Evolutionary conservation across 2,329 filamentous ascomycete genomes (phyloP), one percentile per base, ranked within the genome.

Genomic region (Penicillium sp.): DNA sequence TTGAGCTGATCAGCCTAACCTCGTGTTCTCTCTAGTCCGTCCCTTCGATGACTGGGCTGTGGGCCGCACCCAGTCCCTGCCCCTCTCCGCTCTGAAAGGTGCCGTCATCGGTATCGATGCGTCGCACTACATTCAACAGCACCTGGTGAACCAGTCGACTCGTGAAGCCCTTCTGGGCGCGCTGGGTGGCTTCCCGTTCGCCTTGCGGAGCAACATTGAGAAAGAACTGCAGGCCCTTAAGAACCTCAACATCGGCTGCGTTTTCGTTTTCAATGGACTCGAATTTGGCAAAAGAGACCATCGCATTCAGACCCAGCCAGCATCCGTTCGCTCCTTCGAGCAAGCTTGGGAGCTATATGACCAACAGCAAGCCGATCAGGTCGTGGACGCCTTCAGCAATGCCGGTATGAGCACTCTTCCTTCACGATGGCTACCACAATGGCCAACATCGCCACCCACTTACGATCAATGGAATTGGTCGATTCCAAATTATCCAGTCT

Each of bases 261-360:
- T 96, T 61, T 98, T 99, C 73, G 83, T 99, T 51, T 99, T 99
- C 75, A 90, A 93, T 73, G 95, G 95, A 35, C 85, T 96, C 68
- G 86, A 91, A 39, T 84, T 92, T 59, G 86, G 87, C 39, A 90
- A 89, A 56, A 89, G 90, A 68, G 88, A 93, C 68, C 86, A 90
- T 47, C 77, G 79, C 11, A 80, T 82, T 59, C 73, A 73, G 31
- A 81, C 87, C 58, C 80, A 86, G 24, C 81, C 89, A 53, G 83
- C 86, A 63, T 84, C 85, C 46, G 85, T 85, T 26, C 83, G 83
- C 48, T 87, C 88, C 63, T 91, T 91, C 51, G 84, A 90, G 63
- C 80, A 88, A 56, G 95, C 93, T 4, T 99, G 95, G 93, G 84
- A 85, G 3, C 78, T 96, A 47, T 99, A 99, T 75, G 89, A 92